phyloP scores from a whole-genome alignment of 2,329 filamentous ascomycete species.

The Talaromyces sp. region DNA sequence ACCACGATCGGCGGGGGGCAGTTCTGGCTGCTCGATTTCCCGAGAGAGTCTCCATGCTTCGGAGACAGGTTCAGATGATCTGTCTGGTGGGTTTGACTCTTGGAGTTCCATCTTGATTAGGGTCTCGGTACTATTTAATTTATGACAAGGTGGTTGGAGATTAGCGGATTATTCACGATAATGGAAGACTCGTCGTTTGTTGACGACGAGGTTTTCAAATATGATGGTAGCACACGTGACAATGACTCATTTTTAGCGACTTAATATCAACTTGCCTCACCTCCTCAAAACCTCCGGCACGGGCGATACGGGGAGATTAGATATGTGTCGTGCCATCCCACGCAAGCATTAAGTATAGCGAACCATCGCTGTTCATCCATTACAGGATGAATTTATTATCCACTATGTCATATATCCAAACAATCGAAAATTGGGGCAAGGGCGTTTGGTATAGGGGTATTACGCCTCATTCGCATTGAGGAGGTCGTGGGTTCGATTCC shows the following conservation, averaged over 20 bases:
- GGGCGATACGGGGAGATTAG: background rate
- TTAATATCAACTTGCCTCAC: background rate
- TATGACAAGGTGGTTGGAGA: background rate
- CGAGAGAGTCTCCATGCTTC: background rate
- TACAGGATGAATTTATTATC: too few species aligned
- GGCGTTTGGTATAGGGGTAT: constrained; percentile 5
- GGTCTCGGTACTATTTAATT: background rate
- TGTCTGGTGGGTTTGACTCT: background rate
- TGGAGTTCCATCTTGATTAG: background rate
- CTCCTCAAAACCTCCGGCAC: background rate
- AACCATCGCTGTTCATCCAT: too few species aligned
- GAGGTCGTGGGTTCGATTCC: constrained; percentile 2
- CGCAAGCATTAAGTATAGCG: too few species aligned
- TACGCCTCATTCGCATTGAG: constrained; percentile 7
- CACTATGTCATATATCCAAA: background rate
- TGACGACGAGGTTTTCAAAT: background rate
- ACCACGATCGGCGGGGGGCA: constrained; percentile 50
- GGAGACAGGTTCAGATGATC: background rate
- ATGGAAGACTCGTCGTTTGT: background rate
- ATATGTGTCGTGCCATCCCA: background rate
- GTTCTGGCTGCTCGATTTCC: constrained; percentile 9
- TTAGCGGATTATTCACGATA: background rate
- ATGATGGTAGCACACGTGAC: background rate
- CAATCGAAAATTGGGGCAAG: background rate
- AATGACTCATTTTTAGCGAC: background rate